Evolutionary conservation across 2,329 filamentous ascomycete species (phyloP), one percentile per base, ranked within the genome.

Genomic region (Penicillium decumbens): DNA sequence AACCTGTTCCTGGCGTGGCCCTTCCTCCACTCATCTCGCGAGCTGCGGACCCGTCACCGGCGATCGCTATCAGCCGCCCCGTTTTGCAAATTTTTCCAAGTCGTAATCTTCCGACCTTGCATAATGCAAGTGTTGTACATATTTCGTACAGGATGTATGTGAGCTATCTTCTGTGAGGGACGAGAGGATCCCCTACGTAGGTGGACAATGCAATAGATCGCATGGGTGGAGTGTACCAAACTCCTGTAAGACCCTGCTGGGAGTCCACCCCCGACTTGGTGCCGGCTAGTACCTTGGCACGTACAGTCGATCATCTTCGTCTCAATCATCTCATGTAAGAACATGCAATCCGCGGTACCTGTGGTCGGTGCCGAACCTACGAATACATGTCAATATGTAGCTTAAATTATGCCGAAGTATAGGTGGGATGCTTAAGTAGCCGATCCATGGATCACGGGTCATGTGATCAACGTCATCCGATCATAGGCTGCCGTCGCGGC

Each of bases 391-490:
- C 7, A 9, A 28, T 28, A 28, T 27, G 25, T 27, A 27, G 20
- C 9, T 28, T 28, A 3, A 28, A 28, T 9, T 28, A 28, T 28
- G 27, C 27, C 27, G 27, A 28, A 28, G 27, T 12, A 29, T 29
- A 29, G 33, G 4, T 35, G n/a, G 1, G 20, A 23, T 23, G 20
- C 7, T 28, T n/a, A 20, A 8, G 33, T 10, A 5, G 15, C 9
- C 33, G 18, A 40, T n/a, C 38, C 38, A 27, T 25, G 38, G 38
- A 27, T 25, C 24, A 15, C 1, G 4, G 32, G 55, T 56, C 56
- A 60, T 50, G 43, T 59, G 56, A 58, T 50, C 51, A 35, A 45
- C 54, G 59, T 56, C 57, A 56, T 57, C 47, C 51, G 56, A 53
- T 53, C 37, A 30, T 41, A 56, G 56, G 52, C 50, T 55, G 35